Evolutionary conservation across 805 yeast genomes (phyloP).

Genomic region (Kregervanrija delftensis): DNA sequence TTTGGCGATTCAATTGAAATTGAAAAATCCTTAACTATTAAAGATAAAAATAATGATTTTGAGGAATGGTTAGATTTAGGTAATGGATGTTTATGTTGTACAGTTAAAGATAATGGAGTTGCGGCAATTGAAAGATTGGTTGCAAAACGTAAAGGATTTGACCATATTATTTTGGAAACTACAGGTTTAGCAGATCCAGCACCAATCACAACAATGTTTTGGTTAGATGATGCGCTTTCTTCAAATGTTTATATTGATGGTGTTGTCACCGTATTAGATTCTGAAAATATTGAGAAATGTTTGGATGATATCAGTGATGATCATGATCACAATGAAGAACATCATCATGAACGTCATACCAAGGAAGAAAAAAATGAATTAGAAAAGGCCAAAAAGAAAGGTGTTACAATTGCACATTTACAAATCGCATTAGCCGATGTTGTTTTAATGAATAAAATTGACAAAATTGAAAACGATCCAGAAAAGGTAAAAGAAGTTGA

Average conservation of each 20-base stretch:
- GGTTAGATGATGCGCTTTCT: conserved; percentile 88
- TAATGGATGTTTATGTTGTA: conserved; percentile 94
- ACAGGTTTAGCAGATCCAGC: conserved; percentile 98
- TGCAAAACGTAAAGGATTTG: conserved; percentile 60
- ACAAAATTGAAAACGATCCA: conserved; percentile 32
- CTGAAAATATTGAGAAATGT: conserved; percentile 56
- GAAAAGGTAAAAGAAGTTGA: conserved; percentile 21
- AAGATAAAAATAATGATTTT: conserved; percentile 43
- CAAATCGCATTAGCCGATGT: conserved; percentile 90
- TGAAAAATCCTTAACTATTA: conserved; percentile 77
- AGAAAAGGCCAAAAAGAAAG: conserved; percentile 24
- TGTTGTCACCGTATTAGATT: conserved; percentile 80
- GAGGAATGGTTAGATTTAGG: conserved; percentile 97
- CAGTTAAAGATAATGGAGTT: conserved; percentile 93
- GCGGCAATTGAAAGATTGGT: conserved; percentile 86
- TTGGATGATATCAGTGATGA: conserved; percentile 53
- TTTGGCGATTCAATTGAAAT: conserved; percentile 88
- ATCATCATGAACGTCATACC: conserved; percentile 31
- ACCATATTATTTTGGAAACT: conserved; percentile 88
- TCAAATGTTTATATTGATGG: conserved; percentile 88
- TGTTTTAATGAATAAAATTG: conserved; percentile 73
- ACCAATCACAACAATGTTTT: conserved; percentile 94
- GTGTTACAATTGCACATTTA: conserved; percentile 71
- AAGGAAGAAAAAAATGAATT: conserved; percentile 18
- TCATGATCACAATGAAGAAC: conserved; percentile 52